Evolutionary conservation across 306 rosid genomes (phyloP), one percentile per base, ranked within the genome.

Genomic region (Cucumis hystrix): DNA sequence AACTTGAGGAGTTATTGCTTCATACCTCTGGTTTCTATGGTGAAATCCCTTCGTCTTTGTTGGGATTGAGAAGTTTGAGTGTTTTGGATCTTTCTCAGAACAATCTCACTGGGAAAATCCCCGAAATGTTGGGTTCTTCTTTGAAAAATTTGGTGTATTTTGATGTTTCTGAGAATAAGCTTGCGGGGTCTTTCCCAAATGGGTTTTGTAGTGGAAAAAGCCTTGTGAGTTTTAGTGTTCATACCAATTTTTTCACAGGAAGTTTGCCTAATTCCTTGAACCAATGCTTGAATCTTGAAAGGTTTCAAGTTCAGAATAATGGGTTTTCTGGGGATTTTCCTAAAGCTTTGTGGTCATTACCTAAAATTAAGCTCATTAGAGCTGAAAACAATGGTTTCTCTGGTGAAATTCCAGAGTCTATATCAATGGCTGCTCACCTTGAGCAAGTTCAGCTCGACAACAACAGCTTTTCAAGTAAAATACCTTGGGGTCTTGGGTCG

Each of bases 381-480:
- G 99, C 91, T 80, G 99, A 95, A 79, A 95, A 90, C 80, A 95
- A 95, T 75, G 77, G 86, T 21, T 88, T 95, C 81, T 89, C 96
- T 10, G 99, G 99, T 54, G 84, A 81, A 83, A 82, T 95, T 76
- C 97, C 99, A 16, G 96, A 95, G 35, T 88, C 92, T 7, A 83
- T 95, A 68, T 90, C 97, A n/a, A 83, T 63, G 83, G 97, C 97
- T 83, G 66, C 79, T 77, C 91, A 88, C 28, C 84, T 95, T 72
- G 99, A 95, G 88, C 99, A 95, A 82, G 90, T 95, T 87, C 99
- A 95, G 83, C 85, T 95, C 80, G 99, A 95, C 83, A 90, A 89
- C 79, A 95, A 95, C 82, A 86, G 72, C 74, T 89, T 95, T 76
- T 78, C 61, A 3, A 85, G 97, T 49, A 85, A 77, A 81, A 86